Evolutionary conservation across 2,329 filamentous ascomycete species (phyloP).

Genomic region (Diaporthe sp.): DNA sequence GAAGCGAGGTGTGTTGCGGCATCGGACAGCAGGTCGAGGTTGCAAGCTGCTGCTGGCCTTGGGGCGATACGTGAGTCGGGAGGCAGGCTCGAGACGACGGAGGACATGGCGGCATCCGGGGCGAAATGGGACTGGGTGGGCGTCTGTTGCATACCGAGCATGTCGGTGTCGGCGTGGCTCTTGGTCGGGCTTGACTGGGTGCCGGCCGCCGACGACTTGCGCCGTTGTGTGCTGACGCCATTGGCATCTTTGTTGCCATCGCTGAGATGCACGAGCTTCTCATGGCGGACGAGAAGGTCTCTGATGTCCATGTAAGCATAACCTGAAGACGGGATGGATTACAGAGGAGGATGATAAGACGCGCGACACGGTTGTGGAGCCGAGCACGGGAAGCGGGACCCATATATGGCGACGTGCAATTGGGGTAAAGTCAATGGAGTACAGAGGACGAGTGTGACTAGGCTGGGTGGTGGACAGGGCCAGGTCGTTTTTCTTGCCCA

Average conservation of each 20-base stretch:
- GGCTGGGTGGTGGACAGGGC: slow-evolving; percentile 5
- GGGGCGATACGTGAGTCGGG: slow-evolving; percentile 59
- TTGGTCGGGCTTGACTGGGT: slow-evolving; percentile 59
- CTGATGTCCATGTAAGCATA: slow-evolving; percentile 72
- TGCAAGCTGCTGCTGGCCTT: slow-evolving; percentile 60
- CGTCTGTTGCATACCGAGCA: slow-evolving; percentile 55
- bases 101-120: slow-evolving; percentile 51
- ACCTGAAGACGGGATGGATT: slow-evolving; percentile 35
- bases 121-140: slow-evolving; percentile 50
- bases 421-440: slow-evolving; percentile 21
- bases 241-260: slow-evolving; percentile 64
- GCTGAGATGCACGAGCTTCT: slow-evolving; percentile 73
- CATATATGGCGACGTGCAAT: slow-evolving; percentile 27
- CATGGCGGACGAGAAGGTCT: slow-evolving; percentile 71
- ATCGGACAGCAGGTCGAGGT: slow-evolving; percentile 68
- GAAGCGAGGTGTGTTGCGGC: slow-evolving; percentile 64
- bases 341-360: slow-evolving; percentile 34
- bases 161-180: slow-evolving; percentile 57
- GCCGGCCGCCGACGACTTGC: slow-evolving; percentile 62
- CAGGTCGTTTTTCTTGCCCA: slow-evolving; percentile 7
- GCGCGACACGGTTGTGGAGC: slow-evolving; percentile 22
- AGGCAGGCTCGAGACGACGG: slow-evolving; percentile 51
- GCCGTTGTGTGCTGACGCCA: slow-evolving; percentile 43
- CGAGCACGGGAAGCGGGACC: slow-evolving; percentile 17
- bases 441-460: slow-evolving; percentile 15